These are phyloP conservation scores for Oryza glumipatula DNA, from an alignment of 176 grass and related monocot genomes.

Conservation along the genomic window DNA sequence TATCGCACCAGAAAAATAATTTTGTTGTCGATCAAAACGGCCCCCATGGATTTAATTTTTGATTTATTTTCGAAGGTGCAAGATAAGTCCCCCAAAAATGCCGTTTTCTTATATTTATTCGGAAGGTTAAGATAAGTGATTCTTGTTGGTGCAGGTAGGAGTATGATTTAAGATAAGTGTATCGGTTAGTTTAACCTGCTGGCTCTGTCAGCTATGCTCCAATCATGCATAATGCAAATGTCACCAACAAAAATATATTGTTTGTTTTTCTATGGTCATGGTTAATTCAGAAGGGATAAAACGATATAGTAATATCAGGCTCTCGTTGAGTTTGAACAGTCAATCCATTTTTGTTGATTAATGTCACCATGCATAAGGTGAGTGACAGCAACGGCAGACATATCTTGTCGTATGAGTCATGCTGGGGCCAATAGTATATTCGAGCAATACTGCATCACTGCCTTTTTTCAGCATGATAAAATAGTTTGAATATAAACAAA, in stretches of 20 bases:
- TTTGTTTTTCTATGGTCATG: neutral
- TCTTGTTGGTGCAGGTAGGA: neutral
- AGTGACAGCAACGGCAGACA: neutral
- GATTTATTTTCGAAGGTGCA: too few species aligned
- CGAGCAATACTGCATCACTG: neutral
- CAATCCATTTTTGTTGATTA: neutral
- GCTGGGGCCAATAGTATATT: neutral
- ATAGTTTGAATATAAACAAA: neutral
- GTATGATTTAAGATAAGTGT: neutral
- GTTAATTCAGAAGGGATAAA: neutral
- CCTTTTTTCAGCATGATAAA: neutral
- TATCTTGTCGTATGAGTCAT: neutral
- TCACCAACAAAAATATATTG: neutral
- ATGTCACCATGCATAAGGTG: neutral
- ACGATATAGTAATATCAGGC: neutral
- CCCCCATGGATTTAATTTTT: neutral
- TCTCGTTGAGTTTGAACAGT: conserved; percentile 3
- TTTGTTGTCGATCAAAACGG: neutral
- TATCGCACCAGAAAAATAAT: neutral
- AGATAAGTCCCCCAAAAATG: too few species aligned
- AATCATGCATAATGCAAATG: neutral
- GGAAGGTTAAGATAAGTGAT: neutral
- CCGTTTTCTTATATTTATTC: too few species aligned
- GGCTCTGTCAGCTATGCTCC: neutral
- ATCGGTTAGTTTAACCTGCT: neutral